Percentiles rank a stretch among this genome's conserved stretches.
These are phyloP conservation scores for Alternaria sp. DNA, from an alignment of 2,329 filamentous ascomycete genomes.

Conservation along the genomic window DNA sequence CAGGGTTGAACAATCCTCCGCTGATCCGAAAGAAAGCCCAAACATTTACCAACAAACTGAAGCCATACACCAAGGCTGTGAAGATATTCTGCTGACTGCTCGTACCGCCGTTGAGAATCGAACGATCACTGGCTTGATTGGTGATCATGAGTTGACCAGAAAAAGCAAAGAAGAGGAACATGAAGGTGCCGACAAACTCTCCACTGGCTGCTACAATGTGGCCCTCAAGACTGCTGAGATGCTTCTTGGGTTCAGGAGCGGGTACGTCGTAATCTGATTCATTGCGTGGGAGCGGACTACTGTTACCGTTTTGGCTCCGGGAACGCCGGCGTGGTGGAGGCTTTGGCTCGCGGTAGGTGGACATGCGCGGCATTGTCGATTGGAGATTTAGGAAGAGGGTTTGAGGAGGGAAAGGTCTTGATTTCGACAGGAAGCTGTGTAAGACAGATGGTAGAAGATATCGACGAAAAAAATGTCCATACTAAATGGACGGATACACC, in stretches of 20 bases:
- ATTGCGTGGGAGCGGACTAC: constrained; percentile 1
- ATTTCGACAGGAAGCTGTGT: not conserved
- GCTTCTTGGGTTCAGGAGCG: constrained; percentile 9
- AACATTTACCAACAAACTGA: constrained; percentile 41
- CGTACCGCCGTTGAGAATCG: constrained; percentile 20
- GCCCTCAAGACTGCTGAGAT: constrained; percentile 20
- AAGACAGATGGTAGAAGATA: not conserved
- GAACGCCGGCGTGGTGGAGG: constrained; percentile 12
- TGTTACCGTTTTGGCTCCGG: not conserved
- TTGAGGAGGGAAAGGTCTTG: not conserved
- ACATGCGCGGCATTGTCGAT: constrained; percentile 12
- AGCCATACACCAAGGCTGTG: constrained; percentile 41
- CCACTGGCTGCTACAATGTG: constrained; percentile 38
- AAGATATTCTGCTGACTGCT: constrained; percentile 37
- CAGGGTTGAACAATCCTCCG: constrained; percentile 28
- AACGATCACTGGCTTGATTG: constrained; percentile 25
- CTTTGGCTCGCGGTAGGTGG: constrained; percentile 19
- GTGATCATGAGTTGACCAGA: constrained; percentile 38
- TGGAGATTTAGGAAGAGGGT: no score
- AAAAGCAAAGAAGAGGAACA: constrained; percentile 45
- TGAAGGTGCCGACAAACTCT: constrained; percentile 45
- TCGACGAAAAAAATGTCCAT: not conserved
- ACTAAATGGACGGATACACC: not conserved
- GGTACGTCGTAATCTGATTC: constrained; percentile 7
- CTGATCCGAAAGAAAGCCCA: constrained; percentile 47